These are phyloP conservation scores for Cymodocea nodosa DNA, from an alignment of 116 monocot species.

Conservation along the genomic window DNA sequence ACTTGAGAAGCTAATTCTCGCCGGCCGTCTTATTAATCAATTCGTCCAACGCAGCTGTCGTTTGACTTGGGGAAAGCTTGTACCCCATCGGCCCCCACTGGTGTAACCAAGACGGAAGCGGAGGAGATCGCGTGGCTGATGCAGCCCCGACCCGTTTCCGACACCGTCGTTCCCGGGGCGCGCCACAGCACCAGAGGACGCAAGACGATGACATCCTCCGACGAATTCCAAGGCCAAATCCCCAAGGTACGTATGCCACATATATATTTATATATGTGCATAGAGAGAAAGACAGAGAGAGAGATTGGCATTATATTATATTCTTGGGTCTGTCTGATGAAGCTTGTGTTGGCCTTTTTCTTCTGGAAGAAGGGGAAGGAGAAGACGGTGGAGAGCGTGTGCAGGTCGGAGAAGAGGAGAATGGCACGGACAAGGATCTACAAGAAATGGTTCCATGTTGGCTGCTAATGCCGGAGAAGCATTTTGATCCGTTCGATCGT, in stretches of 20 bases:
- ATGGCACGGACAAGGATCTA: constrained; percentile 12
- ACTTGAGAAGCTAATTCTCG: no score
- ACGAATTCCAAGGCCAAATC: neutral
- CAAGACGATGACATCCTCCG: neutral
- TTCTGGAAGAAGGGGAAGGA: constrained; percentile 9
- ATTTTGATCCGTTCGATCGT: no score
- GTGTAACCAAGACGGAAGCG: neutral
- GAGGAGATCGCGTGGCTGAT: constrained; percentile 1
- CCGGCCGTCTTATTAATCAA: no score
- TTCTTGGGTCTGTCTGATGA: neutral
- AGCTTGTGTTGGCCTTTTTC: neutral
- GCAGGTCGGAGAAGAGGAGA: constrained; percentile 24
- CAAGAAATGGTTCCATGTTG: constrained; percentile 46
- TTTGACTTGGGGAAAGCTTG: constrained; percentile 26
- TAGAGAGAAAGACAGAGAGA: neutral
- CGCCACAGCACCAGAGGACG: neutral
- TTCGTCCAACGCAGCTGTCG: constrained; percentile 19
- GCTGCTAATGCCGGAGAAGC: constrained; percentile 23
- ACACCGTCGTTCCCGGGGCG: neutral
- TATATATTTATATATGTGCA: no score
- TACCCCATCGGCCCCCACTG: neutral
- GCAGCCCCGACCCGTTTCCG: neutral
- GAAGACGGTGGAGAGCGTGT: constrained; percentile 9
- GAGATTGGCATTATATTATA: no score
- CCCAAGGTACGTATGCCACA: neutral